These are phyloP conservation scores for Cryptococcus sp. DNA, from an alignment of 1,284 basidiomycete species.

Conservation along the genomic window DNA sequence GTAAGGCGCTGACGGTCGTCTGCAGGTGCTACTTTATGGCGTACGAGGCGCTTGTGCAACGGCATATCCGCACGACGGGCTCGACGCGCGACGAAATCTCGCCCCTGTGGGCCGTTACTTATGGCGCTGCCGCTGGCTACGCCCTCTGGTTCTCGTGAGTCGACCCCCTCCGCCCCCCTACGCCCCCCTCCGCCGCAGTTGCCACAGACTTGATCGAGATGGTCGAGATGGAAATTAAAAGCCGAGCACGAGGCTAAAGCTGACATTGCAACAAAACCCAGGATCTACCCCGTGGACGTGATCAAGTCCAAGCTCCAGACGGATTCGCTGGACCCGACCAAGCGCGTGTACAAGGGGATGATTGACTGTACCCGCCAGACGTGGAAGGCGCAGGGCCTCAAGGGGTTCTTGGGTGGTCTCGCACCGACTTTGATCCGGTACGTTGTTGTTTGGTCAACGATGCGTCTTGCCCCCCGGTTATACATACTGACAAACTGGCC, in stretches of 20 bases:
- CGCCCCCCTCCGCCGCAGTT: constrained; percentile 10
- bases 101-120: constrained; percentile 71
- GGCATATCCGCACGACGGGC: constrained; percentile 67
- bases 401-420: constrained; percentile 85
- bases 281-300: constrained; percentile 91
- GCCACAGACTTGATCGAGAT: too few species aligned
- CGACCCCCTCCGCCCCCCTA: neutral
- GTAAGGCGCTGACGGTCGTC: too few species aligned
- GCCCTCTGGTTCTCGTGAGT: constrained; percentile 49
- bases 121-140: constrained; percentile 69
- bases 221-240: too few species aligned
- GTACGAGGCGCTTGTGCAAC: constrained; percentile 88
- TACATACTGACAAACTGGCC: neutral
- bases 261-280: constrained; percentile 26
- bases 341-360: constrained; percentile 75
- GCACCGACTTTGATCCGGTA: constrained; percentile 86
- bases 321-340: constrained; percentile 71
- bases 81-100: constrained; percentile 71
- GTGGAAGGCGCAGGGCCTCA: constrained; percentile 73
- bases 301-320: constrained; percentile 95
- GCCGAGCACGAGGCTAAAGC: too few species aligned
- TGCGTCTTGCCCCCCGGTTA: neutral
- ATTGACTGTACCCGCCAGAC: constrained; percentile 78
- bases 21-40: constrained; percentile 74
- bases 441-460: constrained; percentile 33